Evolutionary conservation across 345 rosid genomes (phyloP).

Genomic region (Draba incana): DNA sequence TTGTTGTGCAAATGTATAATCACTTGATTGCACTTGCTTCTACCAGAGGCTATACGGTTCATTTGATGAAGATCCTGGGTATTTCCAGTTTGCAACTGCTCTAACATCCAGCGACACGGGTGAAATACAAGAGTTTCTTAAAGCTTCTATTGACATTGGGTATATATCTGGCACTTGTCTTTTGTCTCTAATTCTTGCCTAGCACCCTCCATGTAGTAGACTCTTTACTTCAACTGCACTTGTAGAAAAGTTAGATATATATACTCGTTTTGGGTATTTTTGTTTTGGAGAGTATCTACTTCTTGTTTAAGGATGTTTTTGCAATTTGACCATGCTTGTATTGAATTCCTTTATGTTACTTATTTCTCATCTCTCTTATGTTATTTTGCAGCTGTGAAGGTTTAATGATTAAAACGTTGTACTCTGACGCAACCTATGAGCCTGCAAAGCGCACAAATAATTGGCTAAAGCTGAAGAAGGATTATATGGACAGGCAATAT

Average conservation of each 20-base stretch:
- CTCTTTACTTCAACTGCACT: neutral
- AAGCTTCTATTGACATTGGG: constrained; percentile 87
- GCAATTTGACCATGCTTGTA: too few relatives aligned
- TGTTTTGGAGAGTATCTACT: too few relatives aligned
- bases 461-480: constrained; percentile 96
- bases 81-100: constrained; percentile 60
- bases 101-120: constrained; percentile 63
- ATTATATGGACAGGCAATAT: constrained; percentile 83
- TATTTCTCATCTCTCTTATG: too few relatives aligned
- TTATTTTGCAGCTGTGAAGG: constrained; percentile 84
- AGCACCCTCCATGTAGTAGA: neutral
- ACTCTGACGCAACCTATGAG: constrained; percentile 94
- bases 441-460: constrained; percentile 90
- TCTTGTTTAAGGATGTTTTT: too few relatives aligned
- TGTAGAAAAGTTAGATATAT: too few relatives aligned
- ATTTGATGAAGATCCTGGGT: constrained; percentile 80
- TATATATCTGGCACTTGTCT: too few relatives aligned
- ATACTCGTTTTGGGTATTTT: too few relatives aligned
- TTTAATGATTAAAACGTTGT: constrained; percentile 86
- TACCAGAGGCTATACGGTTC: constrained; percentile 72
- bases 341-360: too few relatives aligned
- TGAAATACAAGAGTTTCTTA: constrained; percentile 89
- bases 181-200: constrained; percentile 14
- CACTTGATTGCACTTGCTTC: constrained; percentile 14
- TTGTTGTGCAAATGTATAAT: neutral